phyloP scores from a whole-genome alignment of 164 flowering plant species.

The Buxus sempervirens region DNA sequence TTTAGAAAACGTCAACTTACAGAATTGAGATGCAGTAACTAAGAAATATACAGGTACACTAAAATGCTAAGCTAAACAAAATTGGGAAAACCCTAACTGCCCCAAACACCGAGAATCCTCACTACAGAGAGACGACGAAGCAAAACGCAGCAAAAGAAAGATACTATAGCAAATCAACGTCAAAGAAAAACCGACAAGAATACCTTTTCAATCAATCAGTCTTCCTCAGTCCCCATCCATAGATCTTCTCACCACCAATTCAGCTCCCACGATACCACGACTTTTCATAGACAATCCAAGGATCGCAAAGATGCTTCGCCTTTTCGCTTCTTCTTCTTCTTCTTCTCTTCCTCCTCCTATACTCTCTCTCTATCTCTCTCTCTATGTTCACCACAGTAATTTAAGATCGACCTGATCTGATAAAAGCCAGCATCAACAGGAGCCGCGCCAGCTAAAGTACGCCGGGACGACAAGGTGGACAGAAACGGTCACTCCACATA shows the following conservation, averaged over 20 bases:
- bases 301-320: not conserved
- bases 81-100: not conserved
- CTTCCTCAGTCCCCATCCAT: not conserved
- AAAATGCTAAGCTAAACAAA: not conserved
- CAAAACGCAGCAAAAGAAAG: not conserved
- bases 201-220: not conserved
- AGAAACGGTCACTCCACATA: not conserved
- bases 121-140: not conserved
- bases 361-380: no score
- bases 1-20: not conserved
- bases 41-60: not conserved
- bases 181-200: not conserved
- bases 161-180: not conserved
- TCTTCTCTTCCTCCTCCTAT: no score
- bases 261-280: not conserved
- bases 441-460: not conserved
- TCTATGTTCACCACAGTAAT: no score
- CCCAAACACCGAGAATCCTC: not conserved
- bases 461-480: not conserved
- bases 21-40: not conserved
- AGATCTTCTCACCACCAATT: not conserved
- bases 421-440: no score
- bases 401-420: no score
- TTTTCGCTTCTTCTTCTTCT: no score
- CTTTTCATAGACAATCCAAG: not conserved